Base-by-base conservation (phyloP, 2,329 filamentous ascomycete genomes). In the Magnaporthiopsis incrustans region DNA sequence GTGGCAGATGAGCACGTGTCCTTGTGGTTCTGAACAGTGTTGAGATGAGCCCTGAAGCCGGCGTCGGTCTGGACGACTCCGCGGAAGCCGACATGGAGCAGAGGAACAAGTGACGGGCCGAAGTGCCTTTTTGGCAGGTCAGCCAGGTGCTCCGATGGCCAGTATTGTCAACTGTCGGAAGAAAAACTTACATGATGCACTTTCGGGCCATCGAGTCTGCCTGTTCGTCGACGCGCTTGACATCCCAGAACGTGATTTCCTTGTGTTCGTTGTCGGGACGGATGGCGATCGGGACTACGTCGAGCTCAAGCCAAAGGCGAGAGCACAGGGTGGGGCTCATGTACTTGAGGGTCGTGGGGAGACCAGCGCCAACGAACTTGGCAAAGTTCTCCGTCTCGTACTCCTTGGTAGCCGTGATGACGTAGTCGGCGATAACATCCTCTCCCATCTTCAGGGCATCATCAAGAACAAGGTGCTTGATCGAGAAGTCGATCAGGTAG, bases 201-300 rank as follows among this genome's bases (percentile, higher is more conserved):
- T 92, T 93, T 66, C 91, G 82, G 1, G 88, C 88, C 84, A 93
- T 89, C 0, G 88, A 90, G 72, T 94, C 91, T 1, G 91, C 90
- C 73, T 92, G 87, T 72, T 95, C 91, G 69, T 93, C 91, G 5
- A 92, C 81, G n/a, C 81, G 77, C 71, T 86, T 85, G 44, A 77
- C 73, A 59, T 81, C 77, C 80, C 82, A 84, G 67, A 81, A 79
- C 57, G 69, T 76, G 69, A 65, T 75, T 60, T 73, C 74, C 68
- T 78, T 77, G 67, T 74, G 71, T 57, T 79, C 76, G 15, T 79
- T 74, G 63, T 81, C 79, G 6, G 79, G 78, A 12, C 76, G 78
- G 67, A 92, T 80, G 4, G 89, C 82, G 57, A 94, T 79, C 1
- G 89, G 88, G 3, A 94, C 84, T 64, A 93, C 85, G 71, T 95